These are phyloP conservation scores for Trametes cingulata DNA, from an alignment of 768 basidiomycete genomes.

Conservation along the genomic window DNA sequence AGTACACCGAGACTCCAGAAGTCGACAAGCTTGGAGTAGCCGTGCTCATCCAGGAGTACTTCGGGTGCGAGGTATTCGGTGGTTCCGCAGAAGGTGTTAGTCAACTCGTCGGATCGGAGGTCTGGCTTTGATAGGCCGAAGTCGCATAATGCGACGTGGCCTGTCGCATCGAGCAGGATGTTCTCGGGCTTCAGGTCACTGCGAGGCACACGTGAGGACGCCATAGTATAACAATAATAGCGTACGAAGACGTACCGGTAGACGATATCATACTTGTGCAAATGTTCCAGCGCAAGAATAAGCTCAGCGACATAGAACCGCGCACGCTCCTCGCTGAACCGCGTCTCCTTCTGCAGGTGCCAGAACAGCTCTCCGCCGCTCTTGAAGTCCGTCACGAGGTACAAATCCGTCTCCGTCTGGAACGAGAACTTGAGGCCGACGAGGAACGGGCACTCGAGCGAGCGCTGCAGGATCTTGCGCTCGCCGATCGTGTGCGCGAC, in stretches of 20 bases:
- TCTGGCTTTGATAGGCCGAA: conserved; percentile 98
- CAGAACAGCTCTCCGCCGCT: conserved; percentile 98
- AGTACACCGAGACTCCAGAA: conserved; percentile 97
- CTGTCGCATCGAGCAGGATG: conserved; percentile 96
- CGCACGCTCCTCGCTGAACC: conserved; percentile 91
- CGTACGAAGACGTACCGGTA: conserved; percentile 59
- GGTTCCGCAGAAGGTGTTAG: conserved; percentile 99
- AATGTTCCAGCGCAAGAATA: conserved; percentile 90
- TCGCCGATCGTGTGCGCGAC: conserved; percentile 99
- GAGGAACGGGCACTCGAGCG: conserved; percentile 92
- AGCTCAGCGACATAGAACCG: conserved; percentile 97
- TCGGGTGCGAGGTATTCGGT: conserved; percentile 99
- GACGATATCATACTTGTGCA: conserved; percentile 98
- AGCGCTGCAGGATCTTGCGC: conserved; percentile 95
- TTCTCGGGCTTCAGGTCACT: conserved; percentile 98
- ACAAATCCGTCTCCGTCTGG: conserved; percentile 93
- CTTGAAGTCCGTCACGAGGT: conserved; percentile 98
- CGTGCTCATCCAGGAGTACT: conserved; percentile 97
- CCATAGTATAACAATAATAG: neutral
- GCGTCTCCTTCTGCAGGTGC: conserved; percentile 94
- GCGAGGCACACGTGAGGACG: conserved; percentile 7
- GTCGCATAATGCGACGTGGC: conserved; percentile 97
- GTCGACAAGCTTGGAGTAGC: conserved; percentile 97
- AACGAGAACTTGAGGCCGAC: conserved; percentile 98
- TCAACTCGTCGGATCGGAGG: conserved; percentile 88